Evolutionary conservation across 1,139 yeast species (phyloP).

Genomic region (Magnusiomyces clavatus): DNA sequence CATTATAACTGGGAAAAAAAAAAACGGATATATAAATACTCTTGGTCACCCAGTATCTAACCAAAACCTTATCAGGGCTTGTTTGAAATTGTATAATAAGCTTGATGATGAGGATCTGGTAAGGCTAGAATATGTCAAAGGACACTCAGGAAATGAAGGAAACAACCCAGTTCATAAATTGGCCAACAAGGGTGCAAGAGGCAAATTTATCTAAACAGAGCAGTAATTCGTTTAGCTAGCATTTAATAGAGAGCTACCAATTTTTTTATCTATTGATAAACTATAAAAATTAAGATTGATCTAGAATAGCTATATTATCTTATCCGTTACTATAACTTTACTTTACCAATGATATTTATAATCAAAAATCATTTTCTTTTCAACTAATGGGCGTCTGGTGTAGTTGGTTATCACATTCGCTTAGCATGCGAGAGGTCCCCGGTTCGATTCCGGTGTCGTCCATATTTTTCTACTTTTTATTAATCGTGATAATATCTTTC

Average conservation of each 20-base stretch:
- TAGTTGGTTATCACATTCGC: slow-evolving; percentile 14
- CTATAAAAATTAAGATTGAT: no score
- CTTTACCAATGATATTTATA: no score
- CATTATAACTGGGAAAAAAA: slow-evolving; percentile 40
- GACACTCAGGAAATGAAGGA: slow-evolving; percentile 63
- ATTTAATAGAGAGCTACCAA: no score
- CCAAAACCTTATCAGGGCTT: slow-evolving; percentile 40
- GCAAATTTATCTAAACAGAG: no score
- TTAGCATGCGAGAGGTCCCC: slow-evolving; percentile 12
- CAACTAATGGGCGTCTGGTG: slow-evolving; percentile 8
- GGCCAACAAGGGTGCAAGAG: slow-evolving; percentile 38
- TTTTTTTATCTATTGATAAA: no score
- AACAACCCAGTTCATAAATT: slow-evolving; percentile 71
- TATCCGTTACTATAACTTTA: no score
- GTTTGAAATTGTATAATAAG: slow-evolving; percentile 21
- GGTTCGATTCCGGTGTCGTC: slow-evolving; percentile 15
- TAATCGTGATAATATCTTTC: background rate
- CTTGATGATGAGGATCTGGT: slow-evolving; percentile 34
- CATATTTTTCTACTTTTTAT: slow-evolving; percentile 6
- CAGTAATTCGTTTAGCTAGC: no score
- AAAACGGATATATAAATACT: slow-evolving; percentile 45
- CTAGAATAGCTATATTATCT: no score
- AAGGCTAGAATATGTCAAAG: slow-evolving; percentile 53
- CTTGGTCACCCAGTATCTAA: slow-evolving; percentile 44
- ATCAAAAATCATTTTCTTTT: no score